Evolutionary conservation across 192 early-diverging fungal genomes (phyloP).

Genomic region (Podila epigama): DNA sequence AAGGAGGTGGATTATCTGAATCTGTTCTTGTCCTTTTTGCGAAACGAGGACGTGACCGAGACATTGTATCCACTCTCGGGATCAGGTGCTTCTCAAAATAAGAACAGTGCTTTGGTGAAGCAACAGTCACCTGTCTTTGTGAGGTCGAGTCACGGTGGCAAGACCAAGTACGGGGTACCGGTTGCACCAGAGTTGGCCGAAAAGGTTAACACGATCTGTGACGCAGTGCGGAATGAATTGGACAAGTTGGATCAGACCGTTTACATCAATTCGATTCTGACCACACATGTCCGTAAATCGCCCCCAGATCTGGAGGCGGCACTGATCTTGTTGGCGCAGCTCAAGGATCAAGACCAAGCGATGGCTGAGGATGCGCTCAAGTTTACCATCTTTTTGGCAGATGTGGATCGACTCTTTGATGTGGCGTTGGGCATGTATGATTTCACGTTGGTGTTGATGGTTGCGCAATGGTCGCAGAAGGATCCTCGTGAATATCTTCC

Average conservation of each 20-base stretch:
- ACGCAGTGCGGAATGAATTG: conserved; percentile 68
- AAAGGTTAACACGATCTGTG: conserved; percentile 84
- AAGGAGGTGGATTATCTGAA: conserved; percentile 88
- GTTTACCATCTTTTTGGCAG: conserved; percentile 90
- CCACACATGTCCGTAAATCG: conserved; percentile 79
- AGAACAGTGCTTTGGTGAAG: neutral
- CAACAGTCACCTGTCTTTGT: neutral
- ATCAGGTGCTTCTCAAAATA: too few species aligned
- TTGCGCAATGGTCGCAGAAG: conserved; percentile 96
- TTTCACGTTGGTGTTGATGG: conserved; percentile 89
- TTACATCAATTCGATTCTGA: conserved; percentile 85
- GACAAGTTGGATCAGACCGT: conserved; percentile 52
- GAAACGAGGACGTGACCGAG: conserved; percentile 81
- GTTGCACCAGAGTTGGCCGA: conserved; percentile 25
- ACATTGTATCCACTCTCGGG: conserved; percentile 76
- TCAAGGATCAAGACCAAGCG: conserved; percentile 65
- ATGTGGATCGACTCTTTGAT: conserved; percentile 88
- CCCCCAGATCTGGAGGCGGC: conserved; percentile 87
- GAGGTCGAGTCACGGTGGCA: conserved; percentile 6
- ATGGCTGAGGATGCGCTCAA: conserved; percentile 87
- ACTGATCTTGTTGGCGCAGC: conserved; percentile 68
- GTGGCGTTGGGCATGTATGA: conserved; percentile 96
- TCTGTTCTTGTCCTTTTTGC: conserved; percentile 84
- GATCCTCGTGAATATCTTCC: conserved; percentile 96
- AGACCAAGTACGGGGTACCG: neutral